These are phyloP conservation scores for Scortechinia acanthostroma DNA, from an alignment of 2,329 filamentous ascomycete genomes.

Conservation along the genomic window DNA sequence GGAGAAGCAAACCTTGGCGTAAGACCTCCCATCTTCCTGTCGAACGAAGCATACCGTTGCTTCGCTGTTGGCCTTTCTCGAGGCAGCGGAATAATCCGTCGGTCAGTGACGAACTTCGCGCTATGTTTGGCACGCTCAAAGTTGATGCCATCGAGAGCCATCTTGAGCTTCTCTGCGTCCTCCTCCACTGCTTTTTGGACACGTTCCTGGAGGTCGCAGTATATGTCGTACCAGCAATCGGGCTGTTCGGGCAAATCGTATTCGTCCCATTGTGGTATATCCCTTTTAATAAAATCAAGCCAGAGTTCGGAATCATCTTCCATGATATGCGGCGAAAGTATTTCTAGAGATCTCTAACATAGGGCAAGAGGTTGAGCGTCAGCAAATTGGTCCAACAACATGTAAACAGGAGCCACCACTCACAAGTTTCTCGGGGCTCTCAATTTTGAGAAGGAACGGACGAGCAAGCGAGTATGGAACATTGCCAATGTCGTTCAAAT, in stretches of 20 bases:
- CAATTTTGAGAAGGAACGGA: background rate
- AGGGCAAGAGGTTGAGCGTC: background rate
- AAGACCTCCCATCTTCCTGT: background rate
- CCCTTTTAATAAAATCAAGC: background rate
- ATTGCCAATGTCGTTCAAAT: background rate
- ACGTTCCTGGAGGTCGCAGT: background rate
- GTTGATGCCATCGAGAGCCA: background rate
- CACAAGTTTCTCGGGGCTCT: conserved; percentile 1
- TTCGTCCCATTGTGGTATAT: background rate
- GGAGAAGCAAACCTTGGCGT: background rate
- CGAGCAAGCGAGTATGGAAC: background rate
- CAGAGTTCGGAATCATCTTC: background rate
- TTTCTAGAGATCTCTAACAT: background rate
- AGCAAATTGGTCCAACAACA: background rate
- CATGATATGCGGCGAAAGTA: background rate
- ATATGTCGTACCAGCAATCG: background rate
- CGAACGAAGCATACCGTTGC: background rate
- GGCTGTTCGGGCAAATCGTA: background rate
- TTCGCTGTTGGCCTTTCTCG: background rate
- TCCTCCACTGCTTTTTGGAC: background rate
- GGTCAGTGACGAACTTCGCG: background rate
- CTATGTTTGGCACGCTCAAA: background rate
- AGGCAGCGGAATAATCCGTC: background rate
- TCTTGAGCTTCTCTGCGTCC: background rate
- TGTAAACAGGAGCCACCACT: background rate